Evolutionary conservation across 106 monocot species (phyloP), one percentile per base, ranked within the genome.

Genomic region (Phalaenopsis equestris): DNA sequence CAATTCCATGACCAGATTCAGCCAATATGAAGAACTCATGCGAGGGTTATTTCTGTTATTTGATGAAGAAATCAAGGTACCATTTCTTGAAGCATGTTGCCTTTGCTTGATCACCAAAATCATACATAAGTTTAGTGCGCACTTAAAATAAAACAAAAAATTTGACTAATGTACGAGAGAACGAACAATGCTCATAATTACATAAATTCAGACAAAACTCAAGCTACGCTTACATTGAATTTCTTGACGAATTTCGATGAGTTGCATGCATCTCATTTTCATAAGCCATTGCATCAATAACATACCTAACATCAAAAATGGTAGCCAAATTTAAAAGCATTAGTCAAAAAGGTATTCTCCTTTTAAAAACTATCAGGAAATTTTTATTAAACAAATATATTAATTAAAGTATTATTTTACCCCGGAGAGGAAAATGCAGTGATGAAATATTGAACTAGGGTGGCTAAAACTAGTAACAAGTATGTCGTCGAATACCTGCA

Each of bases 71-170:
- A 78, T 46, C 42, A 81, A 73, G 82, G 37, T 85, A 77, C 52
- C 89, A 81, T 84, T 93, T 81, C 84, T 88, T 88, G 94, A 87
- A 90, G 85, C 86, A 75, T 87, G 83, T 78, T 90, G 96, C 72
- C 96, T 97, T 96, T 88, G 84, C 96, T 96, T 96, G 91, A 96
- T 86, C 91, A 84, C 86, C 75, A 84, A 67, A 85, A 80, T 79
- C 61, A 48, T 85, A 75, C 78, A 73, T 46, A 86, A 82, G 78
- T 82, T 75, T 82, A 79, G 45, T 48, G 12, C 30, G 61, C 68
- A 81, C 42, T 19, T 74, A 14, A 75, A 42, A 42, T 37, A 23
- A 39, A 52, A 52, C 15, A 52, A 8, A 52, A 48, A 30, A 81
- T 39, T 38, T 61, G 48, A 76, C 30, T 61, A 14, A 37, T 23